Evolutionary conservation across 176 grass and related monocot species (phyloP), one percentile per base, ranked within the genome.

Genomic region (Carex cristatella): DNA sequence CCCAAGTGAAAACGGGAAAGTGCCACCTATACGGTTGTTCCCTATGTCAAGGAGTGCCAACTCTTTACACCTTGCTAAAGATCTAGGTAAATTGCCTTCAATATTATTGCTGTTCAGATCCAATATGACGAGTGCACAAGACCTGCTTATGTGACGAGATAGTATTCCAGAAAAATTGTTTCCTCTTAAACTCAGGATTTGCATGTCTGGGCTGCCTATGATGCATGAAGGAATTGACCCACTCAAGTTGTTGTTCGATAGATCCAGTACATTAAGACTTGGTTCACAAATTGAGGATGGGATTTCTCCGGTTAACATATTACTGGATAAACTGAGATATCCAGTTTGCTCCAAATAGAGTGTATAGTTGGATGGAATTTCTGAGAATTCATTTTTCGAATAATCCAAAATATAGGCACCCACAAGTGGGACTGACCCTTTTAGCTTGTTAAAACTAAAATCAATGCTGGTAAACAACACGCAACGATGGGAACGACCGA

Each of bases 201-300:
- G 5, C 44, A 46, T 46, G 44, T 0, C 6, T 46, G 44, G 44
- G 4, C 0, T 54, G 6, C 27, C 7, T 19, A 77, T 16, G 23
- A 27, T 28, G 28, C 69, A 88, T 1, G 66, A 69, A 1, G 86
- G 77, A 40, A 88, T 82, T 0, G 3, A 1, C 0, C 89, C 86
- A 1, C 61, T 88, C 1, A 91, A 88, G 2, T 79, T 86, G 59
- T 91, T 91, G 30, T 82, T 1, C 0, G 89, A 85, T 3, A 88
- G 58, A 15, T 85, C 69, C 23, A 88, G 83, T 2, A 69, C 0
- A 0, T 7, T 0, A 12, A 79, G 10, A 0, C 0, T 0, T 37
- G 9, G 55, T 55, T 61, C 3, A 16, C 87, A 89, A 32, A 91
- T 30, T 56, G 87, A 44, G 7, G 9, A 0, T 7, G 90, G 80